Evolutionary conservation across 2,329 filamentous ascomycete genomes (phyloP).

Genomic region (Fusarium oligoseptatum): DNA sequence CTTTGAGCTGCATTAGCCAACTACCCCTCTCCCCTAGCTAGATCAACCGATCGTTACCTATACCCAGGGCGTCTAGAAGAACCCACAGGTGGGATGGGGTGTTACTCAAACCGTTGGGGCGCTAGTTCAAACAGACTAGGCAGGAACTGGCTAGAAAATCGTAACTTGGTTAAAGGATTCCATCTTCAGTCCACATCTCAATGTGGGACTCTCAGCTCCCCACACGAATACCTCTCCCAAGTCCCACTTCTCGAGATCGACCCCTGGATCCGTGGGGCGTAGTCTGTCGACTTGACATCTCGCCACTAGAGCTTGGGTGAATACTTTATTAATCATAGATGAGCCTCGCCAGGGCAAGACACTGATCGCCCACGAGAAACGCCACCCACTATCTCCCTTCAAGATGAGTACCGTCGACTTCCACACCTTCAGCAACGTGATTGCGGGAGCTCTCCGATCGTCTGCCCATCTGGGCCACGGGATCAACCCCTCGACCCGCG

Average conservation of each 20-base stretch:
- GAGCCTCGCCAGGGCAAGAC: neutral
- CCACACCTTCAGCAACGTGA: neutral
- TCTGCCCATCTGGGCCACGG: neutral
- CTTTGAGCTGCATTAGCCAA: no score
- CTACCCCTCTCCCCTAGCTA: no score
- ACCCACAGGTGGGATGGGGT: no score
- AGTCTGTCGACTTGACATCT: neutral
- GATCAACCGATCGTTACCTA: no score
- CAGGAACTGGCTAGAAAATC: neutral
- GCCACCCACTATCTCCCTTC: neutral
- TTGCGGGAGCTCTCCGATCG: neutral
- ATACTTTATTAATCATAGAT: neutral
- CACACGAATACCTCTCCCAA: neutral
- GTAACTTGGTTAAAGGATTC: neutral
- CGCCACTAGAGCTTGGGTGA: neutral
- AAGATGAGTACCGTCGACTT: neutral
- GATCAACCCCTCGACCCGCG: slow-evolving; percentile 5
- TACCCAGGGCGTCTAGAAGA: no score
- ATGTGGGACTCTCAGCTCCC: neutral
- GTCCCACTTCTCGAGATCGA: neutral
- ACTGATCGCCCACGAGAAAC: neutral
- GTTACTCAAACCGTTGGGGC: no score
- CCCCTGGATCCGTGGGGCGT: neutral
- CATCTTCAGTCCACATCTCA: neutral
- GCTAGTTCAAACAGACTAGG: no score